These are phyloP conservation scores for Cadophora gregata DNA, from an alignment of 2,329 filamentous ascomycete species.

Conservation along the genomic window DNA sequence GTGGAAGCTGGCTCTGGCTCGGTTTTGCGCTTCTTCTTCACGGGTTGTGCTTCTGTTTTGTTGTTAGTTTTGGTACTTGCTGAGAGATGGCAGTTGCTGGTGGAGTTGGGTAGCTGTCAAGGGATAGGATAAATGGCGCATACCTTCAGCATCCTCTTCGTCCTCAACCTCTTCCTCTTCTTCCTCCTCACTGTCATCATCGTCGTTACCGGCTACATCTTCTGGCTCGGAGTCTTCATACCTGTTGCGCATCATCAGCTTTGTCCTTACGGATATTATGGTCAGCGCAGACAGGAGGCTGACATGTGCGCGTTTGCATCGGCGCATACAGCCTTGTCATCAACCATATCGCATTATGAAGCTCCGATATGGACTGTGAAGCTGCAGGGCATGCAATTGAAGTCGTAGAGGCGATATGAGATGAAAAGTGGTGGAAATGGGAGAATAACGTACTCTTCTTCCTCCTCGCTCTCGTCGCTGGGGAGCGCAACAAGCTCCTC, in stretches of 20 bases:
- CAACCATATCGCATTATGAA: slow-evolving; percentile 14
- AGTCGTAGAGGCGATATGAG: background rate
- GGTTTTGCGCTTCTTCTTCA: slow-evolving; percentile 42
- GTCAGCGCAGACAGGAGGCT: slow-evolving; percentile 15
- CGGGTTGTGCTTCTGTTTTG: slow-evolving; percentile 31
- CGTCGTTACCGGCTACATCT: slow-evolving; percentile 43
- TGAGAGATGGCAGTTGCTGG: background rate
- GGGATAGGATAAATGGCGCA: slow-evolving; percentile 15
- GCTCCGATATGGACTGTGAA: slow-evolving; percentile 17
- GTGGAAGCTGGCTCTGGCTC: slow-evolving; percentile 25
- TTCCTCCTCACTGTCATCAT: slow-evolving; percentile 46
- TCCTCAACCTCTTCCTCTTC: slow-evolving; percentile 36
- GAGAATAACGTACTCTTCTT: slow-evolving; percentile 40
- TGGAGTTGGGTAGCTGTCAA: background rate
- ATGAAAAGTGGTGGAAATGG: slow-evolving; percentile 15
- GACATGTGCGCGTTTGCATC: slow-evolving; percentile 17
- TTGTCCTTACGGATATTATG: background rate
- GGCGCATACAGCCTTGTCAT: slow-evolving; percentile 17
- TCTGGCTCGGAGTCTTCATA: slow-evolving; percentile 45
- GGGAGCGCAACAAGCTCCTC: slow-evolving; percentile 43
- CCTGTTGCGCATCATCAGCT: slow-evolving; percentile 33
- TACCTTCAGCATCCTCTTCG: slow-evolving; percentile 35
- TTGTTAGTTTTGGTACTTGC: slow-evolving; percentile 18
- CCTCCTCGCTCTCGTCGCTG: slow-evolving; percentile 41
- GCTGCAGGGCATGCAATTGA: slow-evolving; percentile 27